Evolutionary conservation across 352 stramenopile species (phyloP).

Genomic region (Peronospora farinosa): DNA sequence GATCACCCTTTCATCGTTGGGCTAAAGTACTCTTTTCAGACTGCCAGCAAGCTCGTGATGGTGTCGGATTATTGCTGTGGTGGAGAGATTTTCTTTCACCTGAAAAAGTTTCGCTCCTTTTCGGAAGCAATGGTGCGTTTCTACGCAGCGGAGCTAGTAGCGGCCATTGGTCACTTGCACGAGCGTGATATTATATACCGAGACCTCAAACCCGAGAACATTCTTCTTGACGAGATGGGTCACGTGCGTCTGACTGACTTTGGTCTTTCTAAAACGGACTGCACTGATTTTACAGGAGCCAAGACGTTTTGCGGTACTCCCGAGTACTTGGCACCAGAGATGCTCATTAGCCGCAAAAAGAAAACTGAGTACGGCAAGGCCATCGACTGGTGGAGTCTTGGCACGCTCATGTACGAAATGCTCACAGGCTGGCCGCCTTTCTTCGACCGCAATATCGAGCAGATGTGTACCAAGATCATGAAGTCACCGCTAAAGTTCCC

Average conservation of each 20-base stretch:
- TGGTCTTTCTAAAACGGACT: constrained; percentile 88
- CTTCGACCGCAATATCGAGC: constrained; percentile 88
- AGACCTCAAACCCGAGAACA: constrained; percentile 92
- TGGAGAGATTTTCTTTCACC: constrained; percentile 89
- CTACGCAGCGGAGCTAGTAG: constrained; percentile 92
- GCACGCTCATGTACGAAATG: constrained; percentile 93
- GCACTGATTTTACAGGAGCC: constrained; percentile 67
- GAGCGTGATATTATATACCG: constrained; percentile 89
- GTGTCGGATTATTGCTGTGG: constrained; percentile 87
- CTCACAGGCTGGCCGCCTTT: constrained; percentile 90
- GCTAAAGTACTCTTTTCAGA: constrained; percentile 90
- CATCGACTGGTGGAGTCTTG: constrained; percentile 92
- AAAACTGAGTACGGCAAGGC: constrained; percentile 88
- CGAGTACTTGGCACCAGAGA: constrained; percentile 85
- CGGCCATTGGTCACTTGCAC: constrained; percentile 85
- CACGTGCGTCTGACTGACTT: constrained; percentile 92
- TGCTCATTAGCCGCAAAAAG: constrained; percentile 86
- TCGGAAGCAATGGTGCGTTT: constrained; percentile 87
- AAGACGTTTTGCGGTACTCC: constrained; percentile 87
- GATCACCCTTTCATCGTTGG: constrained; percentile 96
- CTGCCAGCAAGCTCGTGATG: constrained; percentile 87
- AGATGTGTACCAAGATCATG: constrained; percentile 90
- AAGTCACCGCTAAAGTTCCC: constrained; percentile 85
- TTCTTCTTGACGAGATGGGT: constrained; percentile 88
- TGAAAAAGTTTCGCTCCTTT: constrained; percentile 89